Evolutionary conservation across 2,329 filamentous ascomycete genomes (phyloP).

Genomic region (Phyllachora maydis): DNA sequence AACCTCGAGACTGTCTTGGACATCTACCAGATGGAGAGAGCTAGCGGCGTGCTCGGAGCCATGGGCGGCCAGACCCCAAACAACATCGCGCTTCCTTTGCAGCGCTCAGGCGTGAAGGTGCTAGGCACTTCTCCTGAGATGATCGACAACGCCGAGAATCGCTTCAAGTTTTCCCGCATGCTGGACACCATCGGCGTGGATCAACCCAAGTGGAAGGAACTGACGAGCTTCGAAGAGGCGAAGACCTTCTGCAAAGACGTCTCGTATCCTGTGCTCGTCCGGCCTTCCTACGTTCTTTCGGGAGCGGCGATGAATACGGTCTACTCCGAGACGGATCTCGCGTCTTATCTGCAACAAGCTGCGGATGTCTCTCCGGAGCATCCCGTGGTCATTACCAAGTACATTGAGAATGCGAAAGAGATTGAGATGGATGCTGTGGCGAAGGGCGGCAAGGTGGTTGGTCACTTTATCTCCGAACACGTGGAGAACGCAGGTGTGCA

Average conservation of each 20-base stretch:
- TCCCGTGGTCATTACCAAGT: slow-evolving; percentile 97
- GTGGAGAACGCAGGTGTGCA: slow-evolving; percentile 98
- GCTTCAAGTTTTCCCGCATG: slow-evolving; percentile 98
- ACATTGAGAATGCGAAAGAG: slow-evolving; percentile 98
- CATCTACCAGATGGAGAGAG: slow-evolving; percentile 74
- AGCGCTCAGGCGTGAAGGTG: slow-evolving; percentile 77
- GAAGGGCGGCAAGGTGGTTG: slow-evolving; percentile 69
- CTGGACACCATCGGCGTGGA: slow-evolving; percentile 86
- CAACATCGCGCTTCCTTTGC: slow-evolving; percentile 83
- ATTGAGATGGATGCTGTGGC: slow-evolving; percentile 99
- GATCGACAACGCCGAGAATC: slow-evolving; percentile 94
- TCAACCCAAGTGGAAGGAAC: slow-evolving; percentile 93
- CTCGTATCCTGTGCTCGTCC: slow-evolving; percentile 80
- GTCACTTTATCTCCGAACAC: slow-evolving; percentile 96
- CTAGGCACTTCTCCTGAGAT: slow-evolving; percentile 94
- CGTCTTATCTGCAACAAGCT: slow-evolving; percentile 74
- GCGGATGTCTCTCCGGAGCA: slow-evolving; percentile 86
- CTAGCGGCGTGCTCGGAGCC: slow-evolving; percentile 72
- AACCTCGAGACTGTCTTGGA: slow-evolving; percentile 77
- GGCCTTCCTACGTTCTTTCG: slow-evolving; percentile 90
- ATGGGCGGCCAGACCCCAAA: slow-evolving; percentile 98
- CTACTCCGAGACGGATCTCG: slow-evolving; percentile 84
- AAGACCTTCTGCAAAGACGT: slow-evolving; percentile 73
- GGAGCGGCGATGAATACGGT: slow-evolving; percentile 99
- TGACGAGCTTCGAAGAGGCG: slow-evolving; percentile 87